These are phyloP conservation scores for Podochytrium sp. DNA, from an alignment of 192 early-diverging fungal species.

Conservation along the genomic window DNA sequence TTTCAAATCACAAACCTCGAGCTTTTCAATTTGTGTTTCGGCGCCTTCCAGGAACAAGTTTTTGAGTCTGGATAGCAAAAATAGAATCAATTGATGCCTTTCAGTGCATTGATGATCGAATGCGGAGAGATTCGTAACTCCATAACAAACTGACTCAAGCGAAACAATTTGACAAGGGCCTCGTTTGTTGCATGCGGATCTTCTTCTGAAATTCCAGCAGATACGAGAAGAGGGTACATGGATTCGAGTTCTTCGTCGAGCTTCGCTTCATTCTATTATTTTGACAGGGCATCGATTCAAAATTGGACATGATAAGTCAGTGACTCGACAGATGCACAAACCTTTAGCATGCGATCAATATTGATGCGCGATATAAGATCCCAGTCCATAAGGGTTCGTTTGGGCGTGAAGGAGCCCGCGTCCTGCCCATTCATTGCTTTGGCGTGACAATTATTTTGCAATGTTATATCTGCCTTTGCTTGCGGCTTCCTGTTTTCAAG, in stretches of 20 bases:
- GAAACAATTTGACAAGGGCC: conserved; percentile 47
- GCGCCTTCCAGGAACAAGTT: conserved; percentile 47
- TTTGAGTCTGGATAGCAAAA: too few species aligned
- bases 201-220: neutral
- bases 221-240: conserved; percentile 37
- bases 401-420: conserved; percentile 10
- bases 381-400: conserved; percentile 23
- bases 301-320: too few species aligned
- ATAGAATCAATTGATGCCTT: neutral
- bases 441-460: too few species aligned
- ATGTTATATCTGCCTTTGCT: too few species aligned
- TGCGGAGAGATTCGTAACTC: conserved; percentile 32
- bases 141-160: conserved; percentile 50
- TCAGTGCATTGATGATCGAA: too few species aligned
- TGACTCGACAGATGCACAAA: too few species aligned
- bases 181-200: conserved; percentile 44
- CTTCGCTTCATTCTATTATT: conserved; percentile 20
- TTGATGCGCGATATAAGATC: conserved; percentile 21
- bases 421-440: too few species aligned
- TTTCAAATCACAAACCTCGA: conserved; percentile 39
- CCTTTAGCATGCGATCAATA: conserved; percentile 14
- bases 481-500: too few species aligned
- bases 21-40: conserved; percentile 37
- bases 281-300: neutral
- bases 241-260: conserved; percentile 39